Percentiles rank a stretch among this genome's conserved stretches.
These are phyloP conservation scores for Debaryomyces coudertii DNA, from an alignment of 1,139 yeast genomes.

Conservation along the genomic window DNA sequence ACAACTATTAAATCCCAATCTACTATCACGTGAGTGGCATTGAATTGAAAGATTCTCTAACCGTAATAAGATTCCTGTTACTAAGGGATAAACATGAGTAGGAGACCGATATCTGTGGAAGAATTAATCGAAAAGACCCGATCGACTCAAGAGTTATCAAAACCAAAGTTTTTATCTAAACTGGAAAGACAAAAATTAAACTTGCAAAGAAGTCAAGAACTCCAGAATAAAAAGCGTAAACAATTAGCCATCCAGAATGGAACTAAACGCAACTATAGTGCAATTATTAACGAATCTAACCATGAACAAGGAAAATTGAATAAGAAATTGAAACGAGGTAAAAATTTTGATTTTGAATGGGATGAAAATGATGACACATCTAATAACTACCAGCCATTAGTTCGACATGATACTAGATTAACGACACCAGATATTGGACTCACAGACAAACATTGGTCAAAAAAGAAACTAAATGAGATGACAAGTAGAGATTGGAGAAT, in stretches of 20 bases:
- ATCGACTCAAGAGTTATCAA: conserved; percentile 15
- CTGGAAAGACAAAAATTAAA: conserved; percentile 45
- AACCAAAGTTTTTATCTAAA: conserved; percentile 54
- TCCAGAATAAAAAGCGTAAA: conserved; percentile 17
- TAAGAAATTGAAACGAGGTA: conserved; percentile 17
- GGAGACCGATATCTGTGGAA: conserved; percentile 45
- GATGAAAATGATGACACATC: conserved; percentile 67
- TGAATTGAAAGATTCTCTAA: not conserved
- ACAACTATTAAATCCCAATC: too few species aligned
- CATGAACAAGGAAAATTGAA: conserved; percentile 2
- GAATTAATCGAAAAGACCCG: conserved; percentile 38
- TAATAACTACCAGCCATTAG: conserved; percentile 45
- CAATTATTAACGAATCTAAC: conserved; percentile 12
- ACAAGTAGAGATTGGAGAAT: conserved; percentile 87
- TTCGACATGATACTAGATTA: conserved; percentile 20
- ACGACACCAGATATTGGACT: conserved; percentile 19
- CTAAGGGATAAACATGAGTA: conserved; percentile 18
- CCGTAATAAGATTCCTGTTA: not conserved
- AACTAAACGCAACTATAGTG: conserved; percentile 9
- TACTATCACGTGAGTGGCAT: not conserved
- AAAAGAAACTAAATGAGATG: conserved; percentile 69
- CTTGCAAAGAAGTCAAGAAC: conserved; percentile 23
- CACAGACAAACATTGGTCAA: conserved; percentile 65
- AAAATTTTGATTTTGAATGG: conserved; percentile 75
- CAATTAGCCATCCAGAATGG: conserved; percentile 4